A percentile compares a stretch with the other conserved stretches of the same genome.
Conservation (phyloP, 1,284 basidiomycete genomes). For the Apiotrichum laibachii region DNA sequence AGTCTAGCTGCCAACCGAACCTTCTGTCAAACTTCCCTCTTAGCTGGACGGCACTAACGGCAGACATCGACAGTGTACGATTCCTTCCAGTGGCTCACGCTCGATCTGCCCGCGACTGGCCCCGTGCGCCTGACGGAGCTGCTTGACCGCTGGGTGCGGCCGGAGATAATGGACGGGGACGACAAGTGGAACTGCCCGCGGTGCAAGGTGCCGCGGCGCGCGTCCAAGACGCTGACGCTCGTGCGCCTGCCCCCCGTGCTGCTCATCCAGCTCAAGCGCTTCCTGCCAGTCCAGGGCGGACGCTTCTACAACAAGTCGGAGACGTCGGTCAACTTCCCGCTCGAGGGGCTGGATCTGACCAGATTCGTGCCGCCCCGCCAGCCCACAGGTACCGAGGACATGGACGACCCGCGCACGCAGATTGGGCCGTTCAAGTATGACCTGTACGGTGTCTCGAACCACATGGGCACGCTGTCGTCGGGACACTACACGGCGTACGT, state of each 20-base stretch:
- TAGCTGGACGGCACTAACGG: not conserved
- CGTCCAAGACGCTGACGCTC: constrained; percentile 79
- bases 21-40: not conserved
- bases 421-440: constrained; percentile 82
- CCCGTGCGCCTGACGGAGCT: constrained; percentile 75
- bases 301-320: constrained; percentile 90
- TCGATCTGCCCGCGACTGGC: constrained; percentile 76
- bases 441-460: constrained; percentile 85
- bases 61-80: constrained; percentile 98
- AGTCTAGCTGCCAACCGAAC: constrained; percentile 60
- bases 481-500: constrained; percentile 92
- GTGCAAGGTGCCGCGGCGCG: constrained; percentile 80
- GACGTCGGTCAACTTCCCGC: constrained; percentile 83
- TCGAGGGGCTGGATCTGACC: constrained; percentile 78
- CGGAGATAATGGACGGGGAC: constrained; percentile 87
- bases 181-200: constrained; percentile 95
- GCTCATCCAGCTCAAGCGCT: constrained; percentile 93
- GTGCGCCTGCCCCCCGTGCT: constrained; percentile 89
- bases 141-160: constrained; percentile 84
- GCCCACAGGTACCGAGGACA: constrained; percentile 58
- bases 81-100: constrained; percentile 90
- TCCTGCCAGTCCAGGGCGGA: constrained; percentile 77
- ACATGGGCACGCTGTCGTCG: constrained; percentile 82
- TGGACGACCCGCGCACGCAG: constrained; percentile 73
- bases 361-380: constrained; percentile 81